phyloP scores from a whole-genome alignment of 1,139 yeast species.

The Suhomyces terraborum region DNA sequence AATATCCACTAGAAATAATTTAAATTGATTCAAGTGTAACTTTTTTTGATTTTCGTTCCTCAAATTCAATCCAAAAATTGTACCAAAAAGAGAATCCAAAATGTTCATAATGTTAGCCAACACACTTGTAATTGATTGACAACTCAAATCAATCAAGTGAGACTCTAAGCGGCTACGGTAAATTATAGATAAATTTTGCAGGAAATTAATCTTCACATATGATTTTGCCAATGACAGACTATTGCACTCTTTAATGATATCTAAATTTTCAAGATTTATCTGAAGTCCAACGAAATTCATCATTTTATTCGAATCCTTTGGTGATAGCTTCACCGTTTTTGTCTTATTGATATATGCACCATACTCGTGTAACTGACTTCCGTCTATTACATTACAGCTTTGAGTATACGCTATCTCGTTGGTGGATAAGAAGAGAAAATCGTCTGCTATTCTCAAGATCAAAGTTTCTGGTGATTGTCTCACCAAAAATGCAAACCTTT shows the following conservation, averaged over 20 bases:
- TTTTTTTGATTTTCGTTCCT: neutral
- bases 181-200: slow-evolving; percentile 19
- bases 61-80: neutral
- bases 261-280: slow-evolving; percentile 22
- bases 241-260: slow-evolving; percentile 14
- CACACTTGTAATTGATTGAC: slow-evolving; percentile 14
- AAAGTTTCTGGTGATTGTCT: slow-evolving; percentile 29
- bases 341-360: slow-evolving; percentile 61
- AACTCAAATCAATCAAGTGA: slow-evolving; percentile 17
- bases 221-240: neutral
- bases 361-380: slow-evolving; percentile 49
- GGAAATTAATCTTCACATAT: slow-evolving; percentile 20
- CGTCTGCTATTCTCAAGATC: slow-evolving; percentile 78
- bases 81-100: slow-evolving; percentile 12
- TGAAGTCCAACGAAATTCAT: slow-evolving; percentile 38
- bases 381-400: slow-evolving; percentile 23
- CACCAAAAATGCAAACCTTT: slow-evolving; percentile 35
- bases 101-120: slow-evolving; percentile 13
- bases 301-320: slow-evolving; percentile 18
- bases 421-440: slow-evolving; percentile 70
- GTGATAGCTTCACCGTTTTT: slow-evolving; percentile 42
- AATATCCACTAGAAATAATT: neutral
- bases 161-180: slow-evolving; percentile 16
- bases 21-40: neutral
- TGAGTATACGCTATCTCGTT: slow-evolving; percentile 21